phyloP scores from a whole-genome alignment of 345 rosid species.

The Ceriops decandra region DNA sequence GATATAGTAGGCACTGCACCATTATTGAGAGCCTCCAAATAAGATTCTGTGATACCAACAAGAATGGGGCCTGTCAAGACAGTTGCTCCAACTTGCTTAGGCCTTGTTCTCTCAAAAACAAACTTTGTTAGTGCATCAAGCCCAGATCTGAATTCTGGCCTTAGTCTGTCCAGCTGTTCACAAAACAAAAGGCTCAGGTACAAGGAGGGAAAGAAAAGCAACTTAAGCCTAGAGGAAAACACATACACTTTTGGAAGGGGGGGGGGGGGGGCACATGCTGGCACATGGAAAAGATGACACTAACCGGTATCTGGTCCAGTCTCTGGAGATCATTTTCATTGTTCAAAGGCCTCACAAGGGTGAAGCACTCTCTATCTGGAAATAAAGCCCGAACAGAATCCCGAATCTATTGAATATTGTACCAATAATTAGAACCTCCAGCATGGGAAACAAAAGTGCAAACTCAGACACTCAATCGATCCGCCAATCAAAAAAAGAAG shows the following conservation, averaged over 20 bases:
- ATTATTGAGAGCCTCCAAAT: constrained; percentile 87
- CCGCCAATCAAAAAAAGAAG: background rate
- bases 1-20: constrained; percentile 98
- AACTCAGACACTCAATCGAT: background rate
- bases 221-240: background rate
- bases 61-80: constrained; percentile 90
- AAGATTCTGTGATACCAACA: constrained; percentile 83
- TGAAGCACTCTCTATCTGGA: constrained; percentile 91
- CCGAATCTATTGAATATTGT: constrained; percentile 52
- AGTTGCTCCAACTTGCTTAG: constrained; percentile 90
- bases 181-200: constrained; percentile 3
- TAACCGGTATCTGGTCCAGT: constrained; percentile 80
- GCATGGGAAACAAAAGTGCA: constrained; percentile 1
- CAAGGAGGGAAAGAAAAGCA: background rate
- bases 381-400: constrained; percentile 86
- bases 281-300: constrained; percentile 23
- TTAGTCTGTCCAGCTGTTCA: constrained; percentile 64
- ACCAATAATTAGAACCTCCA: constrained; percentile 18
- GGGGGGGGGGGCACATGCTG: background rate
- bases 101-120: constrained; percentile 96
- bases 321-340: constrained; percentile 82
- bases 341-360: constrained; percentile 89
- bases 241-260: no score
- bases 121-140: constrained; percentile 87
- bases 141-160: constrained; percentile 84